Percentiles rank a stretch among this genome's conserved stretches.
phyloP scores from a whole-genome alignment of 2,329 filamentous ascomycete genomes.

The Colletotrichum higginsianum region DNA sequence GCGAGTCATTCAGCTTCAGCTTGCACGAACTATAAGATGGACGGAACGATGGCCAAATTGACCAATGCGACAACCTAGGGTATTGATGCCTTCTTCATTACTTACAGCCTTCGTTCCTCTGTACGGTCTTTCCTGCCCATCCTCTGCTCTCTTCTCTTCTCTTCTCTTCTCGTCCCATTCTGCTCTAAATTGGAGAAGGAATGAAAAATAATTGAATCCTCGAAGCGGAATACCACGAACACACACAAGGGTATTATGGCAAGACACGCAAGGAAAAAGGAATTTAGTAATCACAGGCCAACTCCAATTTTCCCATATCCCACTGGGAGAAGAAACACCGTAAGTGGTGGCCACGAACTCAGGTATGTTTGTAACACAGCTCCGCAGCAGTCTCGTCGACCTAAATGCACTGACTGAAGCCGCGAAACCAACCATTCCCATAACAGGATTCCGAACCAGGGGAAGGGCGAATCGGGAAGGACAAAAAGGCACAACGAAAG shows the following conservation, averaged over 20 bases:
- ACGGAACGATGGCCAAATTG: not conserved
- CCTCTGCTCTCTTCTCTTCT: not conserved
- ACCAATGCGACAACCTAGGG: not conserved
- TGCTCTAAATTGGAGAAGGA: slow-evolving; percentile 21
- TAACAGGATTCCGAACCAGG: no score
- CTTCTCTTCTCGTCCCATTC: slow-evolving; percentile 5
- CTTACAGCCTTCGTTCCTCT: not conserved
- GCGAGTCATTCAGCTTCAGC: not conserved
- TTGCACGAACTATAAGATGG: not conserved
- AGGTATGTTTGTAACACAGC: not conserved
- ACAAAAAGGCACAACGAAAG: slow-evolving; percentile 10
- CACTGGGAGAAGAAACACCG: not conserved
- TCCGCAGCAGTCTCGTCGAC: no score
- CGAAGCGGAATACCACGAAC: slow-evolving; percentile 35
- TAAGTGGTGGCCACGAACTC: not conserved
- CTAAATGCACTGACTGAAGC: no score
- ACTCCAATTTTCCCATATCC: not conserved
- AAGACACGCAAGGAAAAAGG: slow-evolving; percentile 34
- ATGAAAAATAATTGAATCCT: not conserved
- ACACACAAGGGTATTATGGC: slow-evolving; percentile 42
- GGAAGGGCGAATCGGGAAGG: not conserved
- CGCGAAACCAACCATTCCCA: not conserved
- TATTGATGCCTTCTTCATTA: slow-evolving; percentile 3
- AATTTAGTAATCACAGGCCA: not conserved
- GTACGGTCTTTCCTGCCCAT: not conserved